Base-by-base conservation (phyloP, 2,329 filamentous ascomycete genomes). In the Alternaria arborescens region DNA sequence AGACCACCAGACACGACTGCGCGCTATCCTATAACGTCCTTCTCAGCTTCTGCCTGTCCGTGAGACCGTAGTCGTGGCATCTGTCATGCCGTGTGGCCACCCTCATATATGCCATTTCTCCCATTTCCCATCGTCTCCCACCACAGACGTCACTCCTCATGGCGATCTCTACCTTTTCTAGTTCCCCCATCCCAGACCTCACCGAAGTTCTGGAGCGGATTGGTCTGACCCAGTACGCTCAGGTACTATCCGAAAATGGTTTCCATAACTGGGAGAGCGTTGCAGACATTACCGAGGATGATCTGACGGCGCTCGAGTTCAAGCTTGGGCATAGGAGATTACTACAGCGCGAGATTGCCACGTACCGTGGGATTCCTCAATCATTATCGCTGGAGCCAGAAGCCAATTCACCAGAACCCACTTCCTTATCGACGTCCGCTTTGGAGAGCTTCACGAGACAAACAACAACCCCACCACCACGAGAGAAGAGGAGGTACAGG, bases 261-360 rank as follows among this genome's bases (percentile, higher is more conserved):
- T 80, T 80, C 51, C 67, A 71, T 53, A 72, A 46, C 43, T 80
- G 78, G 78, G 72, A 78, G 26, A 75, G 71, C 0, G 72, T 79
- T n/a, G 68, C 77, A 42, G 77, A 80, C 58, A 79, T 80, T 36
- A 79, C 77, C 22, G 78, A 80, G 47, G 73, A 78, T 16, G 78
- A 80, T 54, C 61, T 80, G 40, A 72, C 70, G 3, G 38, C 71
- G 8, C 64, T 80, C 28, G 67, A 73, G 43, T 79, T 80, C 71
- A 80, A 80, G 62, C 70, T 79, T 4, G 78, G 78, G 52, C 78
- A 80, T 58, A 73, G 78, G 8, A 71, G 78, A 41, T 62, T 70
- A 14, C 64, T 80, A 18, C 78, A 80, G 63, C 77, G 78, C 52
- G 77, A 79, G 51, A 80, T 80, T 47, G 77, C 78, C 3, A 76